Conservation (phyloP, 192 early-diverging fungal genomes). For the Coemansia sp. region DNA sequence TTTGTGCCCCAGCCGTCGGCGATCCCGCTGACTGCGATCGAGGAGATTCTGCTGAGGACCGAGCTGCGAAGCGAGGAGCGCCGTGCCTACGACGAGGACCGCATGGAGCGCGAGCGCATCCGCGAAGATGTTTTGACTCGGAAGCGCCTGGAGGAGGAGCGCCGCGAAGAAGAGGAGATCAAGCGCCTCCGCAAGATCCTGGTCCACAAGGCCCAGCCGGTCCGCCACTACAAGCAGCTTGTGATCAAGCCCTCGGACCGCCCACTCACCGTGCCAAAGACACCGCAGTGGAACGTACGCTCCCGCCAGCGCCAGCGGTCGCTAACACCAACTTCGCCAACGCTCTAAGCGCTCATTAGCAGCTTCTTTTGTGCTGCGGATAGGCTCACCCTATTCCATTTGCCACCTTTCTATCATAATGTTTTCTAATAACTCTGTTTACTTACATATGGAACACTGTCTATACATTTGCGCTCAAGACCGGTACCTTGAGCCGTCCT, state of each 20-base stretch:
- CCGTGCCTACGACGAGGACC: conserved; percentile 62
- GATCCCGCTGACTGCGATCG: conserved; percentile 44
- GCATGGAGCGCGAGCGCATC: conserved; percentile 51
- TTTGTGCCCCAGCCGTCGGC: conserved; percentile 62
- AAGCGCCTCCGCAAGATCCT: conserved; percentile 54
- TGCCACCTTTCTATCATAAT: not conserved
- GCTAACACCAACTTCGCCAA: conserved; percentile 10
- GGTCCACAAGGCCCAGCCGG: conserved; percentile 65
- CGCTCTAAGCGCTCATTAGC: not conserved
- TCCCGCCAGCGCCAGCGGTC: conserved; percentile 20
- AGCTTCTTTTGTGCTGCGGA: not conserved
- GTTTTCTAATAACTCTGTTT: not conserved
- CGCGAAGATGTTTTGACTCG: conserved; percentile 57
- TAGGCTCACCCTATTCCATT: not conserved
- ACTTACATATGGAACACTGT: not conserved
- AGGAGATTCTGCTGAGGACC: conserved; percentile 54
- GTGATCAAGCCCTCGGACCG: conserved; percentile 57
- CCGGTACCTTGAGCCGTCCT: conserved; percentile 32
- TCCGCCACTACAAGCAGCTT: conserved; percentile 55
- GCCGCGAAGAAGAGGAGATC: conserved; percentile 59
- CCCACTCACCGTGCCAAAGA: conserved; percentile 58
- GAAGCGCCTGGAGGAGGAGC: conserved; percentile 54
- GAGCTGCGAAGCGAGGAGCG: conserved; percentile 67
- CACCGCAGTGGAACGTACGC: conserved; percentile 46
- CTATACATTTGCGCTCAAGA: not conserved